phyloP scores from a whole-genome alignment of 2,329 filamentous ascomycete species.

The Stagonosporopsis tanaceti region DNA sequence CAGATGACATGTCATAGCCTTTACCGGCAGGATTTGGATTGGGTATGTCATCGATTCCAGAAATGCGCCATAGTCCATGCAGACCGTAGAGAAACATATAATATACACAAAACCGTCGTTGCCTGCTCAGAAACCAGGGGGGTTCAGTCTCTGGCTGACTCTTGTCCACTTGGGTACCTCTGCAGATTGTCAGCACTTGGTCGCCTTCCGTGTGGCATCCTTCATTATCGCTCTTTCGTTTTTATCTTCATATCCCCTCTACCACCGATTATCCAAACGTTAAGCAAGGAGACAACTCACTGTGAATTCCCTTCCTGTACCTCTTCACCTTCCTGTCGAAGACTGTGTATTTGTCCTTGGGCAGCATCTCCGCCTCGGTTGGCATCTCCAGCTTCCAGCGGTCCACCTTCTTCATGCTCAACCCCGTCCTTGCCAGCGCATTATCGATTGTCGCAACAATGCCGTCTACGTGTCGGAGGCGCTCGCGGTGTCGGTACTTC shows the following conservation, averaged over 20 bases:
- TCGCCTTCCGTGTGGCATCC: background rate
- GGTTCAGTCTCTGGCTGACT: slow-evolving; percentile 91
- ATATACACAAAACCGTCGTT: slow-evolving; percentile 28
- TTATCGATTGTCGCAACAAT: slow-evolving; percentile 84
- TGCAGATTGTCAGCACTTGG: slow-evolving; percentile 69
- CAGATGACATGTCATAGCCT: background rate
- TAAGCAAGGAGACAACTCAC: slow-evolving; percentile 63
- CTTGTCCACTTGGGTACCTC: slow-evolving; percentile 79
- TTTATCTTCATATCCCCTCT: background rate
- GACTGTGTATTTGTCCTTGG: slow-evolving; percentile 96
- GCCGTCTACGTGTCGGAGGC: slow-evolving; percentile 73
- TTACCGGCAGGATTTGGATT: background rate
- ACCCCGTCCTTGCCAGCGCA: slow-evolving; percentile 75
- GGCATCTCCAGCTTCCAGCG: slow-evolving; percentile 97
- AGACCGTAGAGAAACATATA: slow-evolving; percentile 35
- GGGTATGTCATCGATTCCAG: slow-evolving; percentile 14
- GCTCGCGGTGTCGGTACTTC: slow-evolving; percentile 51
- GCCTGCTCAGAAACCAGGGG: slow-evolving; percentile 78
- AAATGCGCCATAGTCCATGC: slow-evolving; percentile 28
- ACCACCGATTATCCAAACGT: background rate
- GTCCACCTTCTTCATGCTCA: slow-evolving; percentile 78
- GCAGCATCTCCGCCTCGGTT: slow-evolving; percentile 91
- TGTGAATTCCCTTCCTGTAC: slow-evolving; percentile 97
- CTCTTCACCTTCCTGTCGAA: slow-evolving; percentile 96
- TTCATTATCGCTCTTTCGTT: background rate